Evolutionary conservation across 2,329 filamentous ascomycete species (phyloP), one percentile per base, ranked within the genome.

Genomic region (Periconia digitata): DNA sequence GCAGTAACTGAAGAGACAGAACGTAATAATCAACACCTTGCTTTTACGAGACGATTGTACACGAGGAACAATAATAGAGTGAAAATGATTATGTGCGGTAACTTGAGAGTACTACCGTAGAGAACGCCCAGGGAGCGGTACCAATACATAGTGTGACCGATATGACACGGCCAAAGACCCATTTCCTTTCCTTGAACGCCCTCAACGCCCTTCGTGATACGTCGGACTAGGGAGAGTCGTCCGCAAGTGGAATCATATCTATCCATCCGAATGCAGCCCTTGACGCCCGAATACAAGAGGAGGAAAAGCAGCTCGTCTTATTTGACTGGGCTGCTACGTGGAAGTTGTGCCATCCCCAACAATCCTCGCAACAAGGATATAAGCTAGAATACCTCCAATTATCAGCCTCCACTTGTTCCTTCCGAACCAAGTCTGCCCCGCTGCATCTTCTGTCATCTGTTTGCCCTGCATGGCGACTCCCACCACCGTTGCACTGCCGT

Each of bases 331-430:
- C 56, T 40, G 1, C 59, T 51, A 12, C n/a, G n/a, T n/a, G n/a
- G n/a, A n/a, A n/a, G n/a, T n/a, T n/a, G 63, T 58, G 4, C 67
- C 73, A 41, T 81, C 78, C 34, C 85, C 84, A 27, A 96, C 72
- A 13, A 95, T 70, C 59, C 92, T 80, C 24, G 90, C 87, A 47
- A 95, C 78, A 42, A 96, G 73, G 10, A 95, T 91, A 72, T 96
- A 97, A 15, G 86, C 73, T 64, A 97, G 88, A 22, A 96, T 77
- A 16, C 84, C 72, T 0, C 79, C 84, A 8, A 89, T 82, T 1
- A 84, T 80, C 40, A 96, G 76, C 62, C 87, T 79, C 54, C 92
- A 78, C 74, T 90, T 94, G 74, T 96, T 89, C 53, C 85, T 82
- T 57, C 84, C 80, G 54, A 95, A 70, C 90, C 90, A 97, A 49